These are phyloP conservation scores for Mycogone perniciosa DNA, from an alignment of 2,329 filamentous ascomycete species.

Conservation along the genomic window DNA sequence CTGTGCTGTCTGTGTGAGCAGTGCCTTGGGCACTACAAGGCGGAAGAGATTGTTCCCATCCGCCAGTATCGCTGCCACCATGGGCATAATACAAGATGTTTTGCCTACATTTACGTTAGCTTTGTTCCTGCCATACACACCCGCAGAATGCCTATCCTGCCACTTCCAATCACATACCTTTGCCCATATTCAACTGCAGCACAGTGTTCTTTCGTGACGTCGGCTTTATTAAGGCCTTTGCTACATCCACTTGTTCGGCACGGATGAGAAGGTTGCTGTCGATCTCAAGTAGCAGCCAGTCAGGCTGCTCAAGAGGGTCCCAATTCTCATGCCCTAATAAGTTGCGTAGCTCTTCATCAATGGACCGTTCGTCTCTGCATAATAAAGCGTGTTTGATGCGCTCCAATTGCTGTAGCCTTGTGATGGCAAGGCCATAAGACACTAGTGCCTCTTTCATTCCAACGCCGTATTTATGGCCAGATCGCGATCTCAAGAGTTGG, in stretches of 20 bases:
- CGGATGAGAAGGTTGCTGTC: slow-evolving; percentile 59
- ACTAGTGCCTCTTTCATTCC: slow-evolving; percentile 36
- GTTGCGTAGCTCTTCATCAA: slow-evolving; percentile 8
- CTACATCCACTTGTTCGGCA: slow-evolving; percentile 55
- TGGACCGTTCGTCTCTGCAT: background rate
- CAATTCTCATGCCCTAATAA: slow-evolving; percentile 44
- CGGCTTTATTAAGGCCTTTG: slow-evolving; percentile 52
- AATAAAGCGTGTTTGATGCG: background rate
- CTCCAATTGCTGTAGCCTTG: slow-evolving; percentile 16
- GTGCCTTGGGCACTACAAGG: slow-evolving; percentile 49
- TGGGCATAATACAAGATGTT: slow-evolving; percentile 50
- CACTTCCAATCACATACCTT: slow-evolving; percentile 32
- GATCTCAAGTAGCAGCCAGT: slow-evolving; percentile 63
- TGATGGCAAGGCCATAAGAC: slow-evolving; percentile 36
- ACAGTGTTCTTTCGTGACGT: slow-evolving; percentile 49
- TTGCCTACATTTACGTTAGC: slow-evolving; percentile 36
- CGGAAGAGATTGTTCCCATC: slow-evolving; percentile 41
- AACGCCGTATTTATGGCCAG: slow-evolving; percentile 22
- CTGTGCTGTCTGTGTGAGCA: slow-evolving; percentile 52
- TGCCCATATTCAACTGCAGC: slow-evolving; percentile 62
- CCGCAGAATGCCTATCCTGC: no score
- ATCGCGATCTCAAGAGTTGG: slow-evolving; percentile 34
- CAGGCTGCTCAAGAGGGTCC: slow-evolving; percentile 45
- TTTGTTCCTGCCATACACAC: background rate
- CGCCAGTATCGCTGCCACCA: slow-evolving; percentile 41